Evolutionary conservation across 2,329 filamentous ascomycete genomes (phyloP).

Genomic region (Xylariales sp.): DNA sequence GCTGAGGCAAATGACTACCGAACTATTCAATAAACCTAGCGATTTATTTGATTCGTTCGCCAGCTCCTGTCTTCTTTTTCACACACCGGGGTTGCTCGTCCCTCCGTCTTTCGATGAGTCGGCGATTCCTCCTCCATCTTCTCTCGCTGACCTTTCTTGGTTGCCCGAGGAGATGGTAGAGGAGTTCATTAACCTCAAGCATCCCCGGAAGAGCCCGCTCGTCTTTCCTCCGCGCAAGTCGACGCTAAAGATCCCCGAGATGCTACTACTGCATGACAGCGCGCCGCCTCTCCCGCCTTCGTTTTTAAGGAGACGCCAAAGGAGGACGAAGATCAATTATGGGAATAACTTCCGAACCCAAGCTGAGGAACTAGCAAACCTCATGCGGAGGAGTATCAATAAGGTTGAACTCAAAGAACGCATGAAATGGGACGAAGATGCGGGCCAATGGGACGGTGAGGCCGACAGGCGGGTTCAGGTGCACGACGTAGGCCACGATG

Average conservation of each 20-base stretch:
- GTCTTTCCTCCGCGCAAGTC: slow-evolving; percentile 62
- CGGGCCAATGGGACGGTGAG: slow-evolving; percentile 51
- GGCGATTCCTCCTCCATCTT: slow-evolving; percentile 42
- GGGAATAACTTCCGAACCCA: slow-evolving; percentile 61
- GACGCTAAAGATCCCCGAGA: slow-evolving; percentile 61
- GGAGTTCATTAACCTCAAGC: slow-evolving; percentile 8
- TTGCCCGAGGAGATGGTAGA: slow-evolving; percentile 20
- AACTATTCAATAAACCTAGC: slow-evolving; percentile 61
- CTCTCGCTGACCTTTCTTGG: slow-evolving; percentile 41
- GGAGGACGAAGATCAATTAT: slow-evolving; percentile 36
- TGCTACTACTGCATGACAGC: slow-evolving; percentile 61
- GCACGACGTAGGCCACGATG: slow-evolving; percentile 52
- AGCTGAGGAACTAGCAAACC: slow-evolving; percentile 57
- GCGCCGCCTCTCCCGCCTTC: slow-evolving; percentile 40
- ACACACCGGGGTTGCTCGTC: slow-evolving; percentile 60
- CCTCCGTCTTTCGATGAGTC: slow-evolving; percentile 59
- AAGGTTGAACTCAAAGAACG: slow-evolving; percentile 59
- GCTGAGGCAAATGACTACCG: slow-evolving; percentile 52
- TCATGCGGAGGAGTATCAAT: slow-evolving; percentile 63
- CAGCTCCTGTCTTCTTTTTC: slow-evolving; percentile 69
- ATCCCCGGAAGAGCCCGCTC: slow-evolving; percentile 51
- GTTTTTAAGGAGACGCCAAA: slow-evolving; percentile 37
- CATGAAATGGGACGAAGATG: slow-evolving; percentile 55
- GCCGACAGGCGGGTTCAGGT: slow-evolving; percentile 54
- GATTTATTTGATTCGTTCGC: slow-evolving; percentile 70